These are phyloP conservation scores for Lepraria neglecta DNA, from an alignment of 495 filamentous ascomycete genomes.

Conservation along the genomic window DNA sequence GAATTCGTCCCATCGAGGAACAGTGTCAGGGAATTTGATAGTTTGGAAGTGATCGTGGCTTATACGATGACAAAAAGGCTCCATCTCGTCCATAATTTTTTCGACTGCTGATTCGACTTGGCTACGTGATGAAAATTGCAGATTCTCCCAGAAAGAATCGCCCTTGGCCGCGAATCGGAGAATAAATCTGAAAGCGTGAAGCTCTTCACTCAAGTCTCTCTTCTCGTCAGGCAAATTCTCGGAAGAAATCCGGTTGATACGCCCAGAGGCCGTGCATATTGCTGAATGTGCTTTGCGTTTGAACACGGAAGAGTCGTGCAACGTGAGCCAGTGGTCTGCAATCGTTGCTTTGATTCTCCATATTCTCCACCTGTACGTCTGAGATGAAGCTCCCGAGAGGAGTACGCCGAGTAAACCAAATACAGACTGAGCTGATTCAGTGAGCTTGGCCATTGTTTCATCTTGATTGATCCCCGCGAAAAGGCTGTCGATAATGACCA, in stretches of 20 bases:
- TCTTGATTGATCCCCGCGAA: slow-evolving; percentile 2
- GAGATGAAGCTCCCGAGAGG: neutral
- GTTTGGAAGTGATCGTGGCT: slow-evolving; percentile 17
- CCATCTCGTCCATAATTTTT: slow-evolving; percentile 17
- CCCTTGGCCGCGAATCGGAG: slow-evolving; percentile 7
- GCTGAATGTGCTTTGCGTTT: slow-evolving; percentile 8
- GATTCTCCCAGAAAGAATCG: slow-evolving; percentile 4
- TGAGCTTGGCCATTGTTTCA: slow-evolving; percentile 17
- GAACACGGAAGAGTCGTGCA: slow-evolving; percentile 10
- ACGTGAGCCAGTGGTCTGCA: slow-evolving; percentile 19
- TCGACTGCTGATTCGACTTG: slow-evolving; percentile 1
- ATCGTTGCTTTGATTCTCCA: slow-evolving; percentile 24
- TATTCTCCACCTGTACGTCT: slow-evolving; percentile 16
- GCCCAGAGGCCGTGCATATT: slow-evolving; percentile 9
- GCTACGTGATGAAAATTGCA: slow-evolving; percentile 6
- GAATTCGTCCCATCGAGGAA: slow-evolving; percentile 1
- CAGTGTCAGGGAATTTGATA: slow-evolving; percentile 4
- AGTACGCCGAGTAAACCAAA: slow-evolving; percentile 3
- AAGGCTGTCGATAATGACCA: slow-evolving; percentile 22
- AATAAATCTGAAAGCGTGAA: slow-evolving; percentile 21
- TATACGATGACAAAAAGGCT: slow-evolving; percentile 18
- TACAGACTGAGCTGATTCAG: neutral
- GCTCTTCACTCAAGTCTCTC: slow-evolving; percentile 1
- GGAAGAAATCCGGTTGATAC: neutral
- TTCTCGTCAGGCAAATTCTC: neutral